These are phyloP conservation scores for Hypoxylon sp. DNA, from an alignment of 2,329 filamentous ascomycete species.

Conservation along the genomic window DNA sequence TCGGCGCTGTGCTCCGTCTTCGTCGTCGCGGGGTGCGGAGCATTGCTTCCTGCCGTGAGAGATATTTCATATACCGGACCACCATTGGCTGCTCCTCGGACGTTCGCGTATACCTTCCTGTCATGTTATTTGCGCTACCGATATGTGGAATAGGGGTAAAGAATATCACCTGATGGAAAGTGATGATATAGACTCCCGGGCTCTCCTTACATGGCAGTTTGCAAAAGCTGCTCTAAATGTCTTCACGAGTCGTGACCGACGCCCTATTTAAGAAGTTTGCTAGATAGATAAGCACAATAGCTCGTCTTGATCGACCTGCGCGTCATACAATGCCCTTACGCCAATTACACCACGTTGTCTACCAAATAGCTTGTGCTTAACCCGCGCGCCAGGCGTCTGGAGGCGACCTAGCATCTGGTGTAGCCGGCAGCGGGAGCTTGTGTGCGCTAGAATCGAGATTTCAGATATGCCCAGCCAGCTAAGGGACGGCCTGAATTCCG, in stretches of 20 bases:
- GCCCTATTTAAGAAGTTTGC: not conserved
- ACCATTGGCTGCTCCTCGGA: no score
- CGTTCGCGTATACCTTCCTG: no score
- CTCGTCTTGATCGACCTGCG: not conserved
- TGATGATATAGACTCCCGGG: not conserved
- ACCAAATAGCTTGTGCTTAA: conserved; percentile 9
- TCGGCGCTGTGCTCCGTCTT: conserved; percentile 20
- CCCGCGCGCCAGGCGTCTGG: conserved; percentile 13
- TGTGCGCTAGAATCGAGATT: conserved; percentile 9
- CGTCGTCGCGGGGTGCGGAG: conserved; percentile 22
- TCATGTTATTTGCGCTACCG: not conserved
- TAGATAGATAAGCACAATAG: conserved; percentile 1
- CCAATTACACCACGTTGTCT: not conserved
- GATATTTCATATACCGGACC: no score
- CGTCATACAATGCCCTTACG: conserved; percentile 1
- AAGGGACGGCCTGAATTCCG: conserved; percentile 5
- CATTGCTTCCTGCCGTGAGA: conserved; percentile 2
- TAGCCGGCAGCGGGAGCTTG: conserved; percentile 11
- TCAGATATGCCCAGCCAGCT: conserved; percentile 6
- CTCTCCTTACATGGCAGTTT: not conserved
- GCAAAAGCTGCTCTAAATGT: conserved; percentile 1
- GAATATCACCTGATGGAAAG: conserved; percentile 9
- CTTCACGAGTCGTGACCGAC: conserved; percentile 13
- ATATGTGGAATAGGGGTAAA: no score
- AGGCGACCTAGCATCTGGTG: conserved; percentile 19